Evolutionary conservation across 352 stramenopile species (phyloP).

Genomic region (Globisporangium nunn): DNA sequence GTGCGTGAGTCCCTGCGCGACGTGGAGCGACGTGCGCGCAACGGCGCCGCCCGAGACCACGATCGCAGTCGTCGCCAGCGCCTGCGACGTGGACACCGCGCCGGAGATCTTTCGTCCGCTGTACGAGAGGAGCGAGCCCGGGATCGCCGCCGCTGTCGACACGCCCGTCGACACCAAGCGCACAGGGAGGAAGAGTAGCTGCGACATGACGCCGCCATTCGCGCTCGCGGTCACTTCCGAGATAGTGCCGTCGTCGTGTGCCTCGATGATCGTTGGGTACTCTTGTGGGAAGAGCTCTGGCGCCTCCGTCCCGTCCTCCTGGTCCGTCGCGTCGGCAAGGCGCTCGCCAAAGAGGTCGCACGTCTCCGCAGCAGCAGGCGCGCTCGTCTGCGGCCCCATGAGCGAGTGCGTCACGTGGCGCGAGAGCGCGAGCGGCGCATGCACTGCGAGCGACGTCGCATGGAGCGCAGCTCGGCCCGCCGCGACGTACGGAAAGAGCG

Average conservation of each 20-base stretch:
- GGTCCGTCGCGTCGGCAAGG: slow-evolving; percentile 5
- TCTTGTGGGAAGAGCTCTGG: slow-evolving; percentile 10
- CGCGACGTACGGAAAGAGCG: slow-evolving; percentile 55
- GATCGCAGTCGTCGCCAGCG: slow-evolving; percentile 48
- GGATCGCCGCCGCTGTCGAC: slow-evolving; percentile 46
- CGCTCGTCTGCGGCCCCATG: slow-evolving; percentile 1
- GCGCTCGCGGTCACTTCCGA: not conserved
- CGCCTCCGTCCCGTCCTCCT: slow-evolving; percentile 2
- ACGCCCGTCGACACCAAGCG: slow-evolving; percentile 49
- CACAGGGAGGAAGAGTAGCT: slow-evolving; percentile 59
- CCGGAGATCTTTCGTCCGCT: slow-evolving; percentile 52
- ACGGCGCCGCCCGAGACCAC: slow-evolving; percentile 42
- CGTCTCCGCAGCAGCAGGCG: not conserved
- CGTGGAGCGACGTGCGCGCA: slow-evolving; percentile 43
- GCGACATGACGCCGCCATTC: slow-evolving; percentile 23
- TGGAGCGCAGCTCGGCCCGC: slow-evolving; percentile 50
- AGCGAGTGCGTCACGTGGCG: slow-evolving; percentile 38
- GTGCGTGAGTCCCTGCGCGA: slow-evolving; percentile 38
- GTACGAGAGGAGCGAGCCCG: slow-evolving; percentile 36
- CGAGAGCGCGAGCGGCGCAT: slow-evolving; percentile 50
- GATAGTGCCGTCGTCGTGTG: not conserved
- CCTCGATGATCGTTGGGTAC: slow-evolving; percentile 6
- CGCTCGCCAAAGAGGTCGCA: slow-evolving; percentile 51
- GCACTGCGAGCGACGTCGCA: slow-evolving; percentile 47
- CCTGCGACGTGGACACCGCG: slow-evolving; percentile 49